These are phyloP conservation scores for Mycena maculata DNA, from an alignment of 768 basidiomycete genomes.

Conservation along the genomic window DNA sequence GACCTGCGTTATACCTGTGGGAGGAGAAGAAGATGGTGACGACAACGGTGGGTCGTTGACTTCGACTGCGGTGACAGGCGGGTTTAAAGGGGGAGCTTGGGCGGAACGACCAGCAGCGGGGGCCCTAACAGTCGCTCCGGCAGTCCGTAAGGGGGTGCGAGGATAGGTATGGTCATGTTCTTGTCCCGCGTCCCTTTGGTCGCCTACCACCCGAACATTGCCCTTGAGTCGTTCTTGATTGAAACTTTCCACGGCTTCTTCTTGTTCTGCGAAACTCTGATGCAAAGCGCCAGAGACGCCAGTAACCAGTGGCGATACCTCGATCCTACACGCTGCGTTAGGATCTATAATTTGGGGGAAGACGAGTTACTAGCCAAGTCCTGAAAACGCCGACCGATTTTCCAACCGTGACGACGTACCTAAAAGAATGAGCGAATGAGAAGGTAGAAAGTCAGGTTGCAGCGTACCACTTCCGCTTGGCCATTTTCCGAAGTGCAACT, in stretches of 20 bases:
- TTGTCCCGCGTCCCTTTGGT: no score
- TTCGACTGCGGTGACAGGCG: neutral
- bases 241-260: slow-evolving; percentile 53
- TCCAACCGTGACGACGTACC: slow-evolving; percentile 55
- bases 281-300: slow-evolving; percentile 55
- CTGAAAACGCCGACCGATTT: slow-evolving; percentile 52
- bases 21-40: slow-evolving; percentile 12
- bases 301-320: slow-evolving; percentile 56
- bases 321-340: slow-evolving; percentile 50
- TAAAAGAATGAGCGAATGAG: no score
- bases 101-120: neutral
- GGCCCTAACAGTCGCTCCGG: neutral
- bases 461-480: slow-evolving; percentile 54
- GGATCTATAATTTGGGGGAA: no score
- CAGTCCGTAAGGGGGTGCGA: neutral
- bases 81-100: neutral
- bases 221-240: slow-evolving; percentile 42
- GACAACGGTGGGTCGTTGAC: neutral
- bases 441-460: no score
- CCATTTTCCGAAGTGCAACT: slow-evolving; percentile 41
- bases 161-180: neutral
- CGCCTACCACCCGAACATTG: slow-evolving; percentile 42
- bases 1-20: slow-evolving; percentile 14
- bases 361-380: slow-evolving; percentile 49
- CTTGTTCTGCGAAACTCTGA: slow-evolving; percentile 56